These are phyloP conservation scores for Colletotrichum destructivum DNA, from an alignment of 2,329 filamentous ascomycete genomes.

Conservation along the genomic window DNA sequence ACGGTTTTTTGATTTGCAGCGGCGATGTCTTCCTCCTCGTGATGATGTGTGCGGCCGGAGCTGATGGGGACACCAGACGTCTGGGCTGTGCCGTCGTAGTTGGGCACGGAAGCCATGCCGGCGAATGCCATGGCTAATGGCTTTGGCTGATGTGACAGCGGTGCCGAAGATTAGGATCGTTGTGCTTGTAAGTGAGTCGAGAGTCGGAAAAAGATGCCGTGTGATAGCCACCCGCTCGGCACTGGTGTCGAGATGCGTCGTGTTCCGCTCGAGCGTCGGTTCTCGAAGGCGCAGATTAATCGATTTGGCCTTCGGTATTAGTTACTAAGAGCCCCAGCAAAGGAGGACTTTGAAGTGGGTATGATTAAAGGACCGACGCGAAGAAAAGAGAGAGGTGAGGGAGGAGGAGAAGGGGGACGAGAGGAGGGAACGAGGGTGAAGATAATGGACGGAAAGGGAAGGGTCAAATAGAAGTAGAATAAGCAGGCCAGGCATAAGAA, in stretches of 20 bases:
- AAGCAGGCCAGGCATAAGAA: conserved; percentile 18
- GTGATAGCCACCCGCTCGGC: conserved; percentile 18
- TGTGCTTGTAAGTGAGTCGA: conserved; percentile 24
- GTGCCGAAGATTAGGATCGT: neutral
- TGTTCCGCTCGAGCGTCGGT: conserved; percentile 3
- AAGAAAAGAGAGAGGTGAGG: neutral
- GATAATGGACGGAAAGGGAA: conserved; percentile 10
- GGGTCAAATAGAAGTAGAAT: too few species aligned
- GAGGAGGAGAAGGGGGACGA: neutral
- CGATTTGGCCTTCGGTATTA: conserved; percentile 22
- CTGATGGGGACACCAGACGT: conserved; percentile 55
- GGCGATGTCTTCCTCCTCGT: conserved; percentile 48
- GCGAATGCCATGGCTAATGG: conserved; percentile 57
- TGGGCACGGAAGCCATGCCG: conserved; percentile 57
- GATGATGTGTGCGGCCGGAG: conserved; percentile 46
- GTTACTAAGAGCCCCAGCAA: conserved; percentile 14
- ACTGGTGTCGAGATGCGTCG: neutral
- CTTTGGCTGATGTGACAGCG: conserved; percentile 8
- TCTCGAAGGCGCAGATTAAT: neutral
- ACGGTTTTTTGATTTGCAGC: conserved; percentile 48
- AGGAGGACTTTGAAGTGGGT: neutral
- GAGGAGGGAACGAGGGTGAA: neutral
- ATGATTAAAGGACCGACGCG: conserved; percentile 29
- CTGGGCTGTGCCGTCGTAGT: conserved; percentile 65
- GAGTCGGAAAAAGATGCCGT: neutral